phyloP scores from a whole-genome alignment of 2,329 filamentous ascomycete species.

The Monosporascus cannonballus region DNA sequence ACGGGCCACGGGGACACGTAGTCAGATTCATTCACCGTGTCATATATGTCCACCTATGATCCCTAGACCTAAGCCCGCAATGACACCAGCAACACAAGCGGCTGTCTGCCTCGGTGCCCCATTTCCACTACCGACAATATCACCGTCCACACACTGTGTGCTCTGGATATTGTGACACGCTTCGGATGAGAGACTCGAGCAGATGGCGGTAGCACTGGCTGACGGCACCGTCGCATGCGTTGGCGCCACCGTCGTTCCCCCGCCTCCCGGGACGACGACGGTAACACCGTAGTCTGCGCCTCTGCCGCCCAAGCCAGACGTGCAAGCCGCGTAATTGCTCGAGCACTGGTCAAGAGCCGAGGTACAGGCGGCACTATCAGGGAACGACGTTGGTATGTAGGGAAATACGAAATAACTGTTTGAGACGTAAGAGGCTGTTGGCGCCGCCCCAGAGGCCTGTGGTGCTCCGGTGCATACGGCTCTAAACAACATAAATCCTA shows the following conservation, averaged over 20 bases:
- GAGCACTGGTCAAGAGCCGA: slow-evolving; percentile 46
- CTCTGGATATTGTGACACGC: slow-evolving; percentile 42
- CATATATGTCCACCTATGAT: slow-evolving; percentile 21
- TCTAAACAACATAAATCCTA: slow-evolving; percentile 23
- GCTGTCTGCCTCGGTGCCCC: slow-evolving; percentile 20
- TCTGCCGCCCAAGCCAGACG: slow-evolving; percentile 37
- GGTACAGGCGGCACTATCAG: slow-evolving; percentile 44
- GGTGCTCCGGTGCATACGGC: slow-evolving; percentile 51
- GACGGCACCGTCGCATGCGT: slow-evolving; percentile 32
- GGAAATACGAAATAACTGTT: slow-evolving; percentile 58
- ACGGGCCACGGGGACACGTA: no score
- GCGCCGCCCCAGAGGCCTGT: slow-evolving; percentile 29
- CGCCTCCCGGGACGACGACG: slow-evolving; percentile 47
- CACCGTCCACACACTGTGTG: slow-evolving; percentile 32
- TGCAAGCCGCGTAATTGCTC: slow-evolving; percentile 48
- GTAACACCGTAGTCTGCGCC: slow-evolving; percentile 45
- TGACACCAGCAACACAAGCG: slow-evolving; percentile 21
- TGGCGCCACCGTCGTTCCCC: slow-evolving; percentile 45
- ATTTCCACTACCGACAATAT: slow-evolving; percentile 22
- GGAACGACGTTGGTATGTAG: slow-evolving; percentile 47
- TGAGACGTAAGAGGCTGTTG: slow-evolving; percentile 43
- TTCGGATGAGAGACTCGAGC: slow-evolving; percentile 46
- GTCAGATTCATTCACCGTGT: not conserved
- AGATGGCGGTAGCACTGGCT: slow-evolving; percentile 46
- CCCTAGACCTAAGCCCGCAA: slow-evolving; percentile 27